Evolutionary conservation across 306 rosid species (phyloP).

Genomic region (Medicago arabica): DNA sequence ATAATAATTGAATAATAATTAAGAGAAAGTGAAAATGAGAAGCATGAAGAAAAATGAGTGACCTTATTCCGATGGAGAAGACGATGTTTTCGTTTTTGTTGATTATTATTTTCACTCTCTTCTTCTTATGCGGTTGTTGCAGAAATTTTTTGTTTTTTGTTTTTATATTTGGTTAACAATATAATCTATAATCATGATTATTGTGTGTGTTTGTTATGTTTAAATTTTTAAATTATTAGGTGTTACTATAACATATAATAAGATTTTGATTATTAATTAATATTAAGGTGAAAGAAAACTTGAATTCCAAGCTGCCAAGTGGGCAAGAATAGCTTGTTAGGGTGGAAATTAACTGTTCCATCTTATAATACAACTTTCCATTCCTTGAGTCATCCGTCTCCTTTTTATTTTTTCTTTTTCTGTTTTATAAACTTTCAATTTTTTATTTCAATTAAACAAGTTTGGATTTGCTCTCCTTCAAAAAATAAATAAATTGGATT

Average conservation of each 20-base stretch:
- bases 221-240: constrained; percentile 2
- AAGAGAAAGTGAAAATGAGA: constrained; percentile 17
- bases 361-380: constrained; percentile 40
- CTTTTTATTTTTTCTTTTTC: neutral
- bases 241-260: too few relatives aligned
- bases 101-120: constrained; percentile 57
- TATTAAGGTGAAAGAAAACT: too few relatives aligned
- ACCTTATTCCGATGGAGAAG: constrained; percentile 80
- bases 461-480: too few relatives aligned
- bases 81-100: constrained; percentile 55
- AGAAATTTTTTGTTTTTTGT: constrained; percentile 45
- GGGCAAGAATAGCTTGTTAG: constrained; percentile 82
- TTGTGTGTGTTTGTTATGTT: constrained; percentile 30
- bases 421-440: too few relatives aligned
- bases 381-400: constrained; percentile 39
- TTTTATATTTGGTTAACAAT: constrained; percentile 51
- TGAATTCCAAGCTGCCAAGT: constrained; percentile 66
- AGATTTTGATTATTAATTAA: too few relatives aligned
- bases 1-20: constrained; percentile 29
- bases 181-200: constrained; percentile 33
- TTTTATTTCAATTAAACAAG: too few relatives aligned
- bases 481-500: too few relatives aligned
- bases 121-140: constrained; percentile 58
- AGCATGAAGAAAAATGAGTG: constrained; percentile 61
- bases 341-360: constrained; percentile 56